A percentile compares a stretch with the other conserved stretches of the same genome.
Evolutionary conservation across 345 rosid species (phyloP).

Genomic region (Limnanthes douglasii): DNA sequence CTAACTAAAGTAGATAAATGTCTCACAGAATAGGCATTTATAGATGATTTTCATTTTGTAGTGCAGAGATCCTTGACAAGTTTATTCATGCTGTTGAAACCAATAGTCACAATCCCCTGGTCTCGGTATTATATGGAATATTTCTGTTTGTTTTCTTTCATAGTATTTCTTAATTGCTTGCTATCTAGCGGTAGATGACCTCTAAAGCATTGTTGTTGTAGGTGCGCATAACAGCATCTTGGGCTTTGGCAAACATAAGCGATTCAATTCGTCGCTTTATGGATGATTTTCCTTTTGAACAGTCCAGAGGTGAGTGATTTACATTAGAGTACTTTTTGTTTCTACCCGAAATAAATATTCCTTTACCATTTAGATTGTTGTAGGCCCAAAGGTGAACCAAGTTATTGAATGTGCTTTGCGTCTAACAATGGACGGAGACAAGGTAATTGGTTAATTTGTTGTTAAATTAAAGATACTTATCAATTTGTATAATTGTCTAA

Average conservation of each 20-base stretch:
- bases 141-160: conserved; percentile 4
- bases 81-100: conserved; percentile 65
- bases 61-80: conserved; percentile 60
- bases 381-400: conserved; percentile 24
- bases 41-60: conserved; percentile 28
- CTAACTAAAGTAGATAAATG: too few relatives aligned
- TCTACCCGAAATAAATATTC: too few relatives aligned
- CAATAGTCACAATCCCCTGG: conserved; percentile 53
- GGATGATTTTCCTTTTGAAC: conserved; percentile 24
- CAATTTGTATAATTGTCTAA: too few relatives aligned
- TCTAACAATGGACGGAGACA: conserved; percentile 77
- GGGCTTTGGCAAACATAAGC: conserved; percentile 93
- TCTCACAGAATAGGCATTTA: too few relatives aligned
- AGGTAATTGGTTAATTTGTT: too few relatives aligned
- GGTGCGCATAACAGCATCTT: conserved; percentile 85
- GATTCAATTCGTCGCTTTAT: conserved; percentile 52
- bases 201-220: conserved; percentile 16
- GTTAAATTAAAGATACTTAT: too few relatives aligned
- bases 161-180: conserved; percentile 4
- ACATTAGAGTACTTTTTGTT: too few relatives aligned
- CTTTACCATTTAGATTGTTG: too few relatives aligned
- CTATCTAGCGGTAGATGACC: conserved; percentile 9
- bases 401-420: conserved; percentile 65
- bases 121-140: conserved; percentile 31
- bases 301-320: too few relatives aligned